Base-by-base conservation (phyloP, 768 basidiomycete genomes). In the Pleurotus ostreatus region DNA sequence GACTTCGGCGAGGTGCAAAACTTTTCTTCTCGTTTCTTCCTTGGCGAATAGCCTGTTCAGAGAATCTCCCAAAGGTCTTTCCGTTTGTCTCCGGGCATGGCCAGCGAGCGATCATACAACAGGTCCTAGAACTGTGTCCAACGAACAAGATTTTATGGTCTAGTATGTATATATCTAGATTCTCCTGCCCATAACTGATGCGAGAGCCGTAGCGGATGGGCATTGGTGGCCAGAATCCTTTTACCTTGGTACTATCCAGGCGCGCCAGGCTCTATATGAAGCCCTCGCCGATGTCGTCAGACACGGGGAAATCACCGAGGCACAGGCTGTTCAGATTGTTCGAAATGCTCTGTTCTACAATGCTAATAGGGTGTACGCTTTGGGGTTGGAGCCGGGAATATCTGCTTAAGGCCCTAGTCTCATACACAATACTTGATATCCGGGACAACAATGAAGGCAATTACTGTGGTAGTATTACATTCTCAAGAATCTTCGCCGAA, bases 81-180 rank as follows among this genome's bases (percentile, higher is more conserved):
- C 88, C 88, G 0, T 72, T 81, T 55, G 71, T 92, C 41, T 86
- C 85, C 0, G 73, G 70, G 0, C 74, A 78, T 5, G 90, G 88
- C 2, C 89, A 91, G 66, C 73, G 79, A 9, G 63, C 68, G 0
- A 75, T 85, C 46, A 67, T 91, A 25, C 77, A 74, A 22, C 82
- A 91, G 64, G 71, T 88, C 18, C 70, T 92, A 2, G 90, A 92
- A 66, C 69, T 90, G 12, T 74, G 79, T 15, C 90, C 90, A 11
- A 89, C 84, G 25, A 89, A 84, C 65, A 92, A 91, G 65, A 81
- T 92, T 23, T 65, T 92, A 72, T 92, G 87, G 86, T 90, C 88
- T 3, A 89, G 89, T 89, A 62, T 60, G 81, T 69, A 8, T 8
- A 43, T 55, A 30, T 30, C 11, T 51, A 20, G 15, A 20, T 39